phyloP scores from a whole-genome alignment of 148 eudicot species.

The Arctostaphylos glauca region DNA sequence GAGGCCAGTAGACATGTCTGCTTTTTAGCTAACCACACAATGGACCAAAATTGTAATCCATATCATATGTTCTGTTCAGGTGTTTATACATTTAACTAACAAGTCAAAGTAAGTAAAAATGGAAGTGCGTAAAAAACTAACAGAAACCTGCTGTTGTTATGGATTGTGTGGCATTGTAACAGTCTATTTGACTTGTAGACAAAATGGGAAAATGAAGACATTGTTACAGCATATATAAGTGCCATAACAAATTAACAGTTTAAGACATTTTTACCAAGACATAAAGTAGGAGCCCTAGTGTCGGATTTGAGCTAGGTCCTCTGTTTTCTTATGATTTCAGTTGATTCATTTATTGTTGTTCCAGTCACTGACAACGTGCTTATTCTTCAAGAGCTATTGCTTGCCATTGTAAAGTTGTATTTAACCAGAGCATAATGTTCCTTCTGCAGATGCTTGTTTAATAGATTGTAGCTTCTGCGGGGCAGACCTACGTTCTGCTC shows the following conservation, averaged over 20 bases:
- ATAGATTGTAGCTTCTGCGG: conserved; percentile 90
- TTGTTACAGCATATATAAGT: neutral
- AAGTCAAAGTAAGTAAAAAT: neutral
- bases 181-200: neutral
- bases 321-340: neutral
- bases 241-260: neutral
- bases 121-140: neutral
- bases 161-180: neutral
- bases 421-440: neutral
- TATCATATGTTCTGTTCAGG: neutral
- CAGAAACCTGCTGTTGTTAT: neutral
- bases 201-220: neutral
- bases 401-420: neutral
- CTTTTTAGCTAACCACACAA: neutral
- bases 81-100: neutral
- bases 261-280: neutral
- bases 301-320: conserved; percentile 8
- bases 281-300: neutral
- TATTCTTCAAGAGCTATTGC: conserved; percentile 3
- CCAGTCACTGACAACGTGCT: neutral
- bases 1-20: neutral
- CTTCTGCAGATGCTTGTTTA: conserved; percentile 81
- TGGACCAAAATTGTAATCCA: neutral
- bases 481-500: conserved; percentile 90
- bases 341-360: neutral